Evolutionary conservation across 176 grass and related monocot genomes (phyloP), one percentile per base, ranked within the genome.

Genomic region (Dendrocalamus sinicus): DNA sequence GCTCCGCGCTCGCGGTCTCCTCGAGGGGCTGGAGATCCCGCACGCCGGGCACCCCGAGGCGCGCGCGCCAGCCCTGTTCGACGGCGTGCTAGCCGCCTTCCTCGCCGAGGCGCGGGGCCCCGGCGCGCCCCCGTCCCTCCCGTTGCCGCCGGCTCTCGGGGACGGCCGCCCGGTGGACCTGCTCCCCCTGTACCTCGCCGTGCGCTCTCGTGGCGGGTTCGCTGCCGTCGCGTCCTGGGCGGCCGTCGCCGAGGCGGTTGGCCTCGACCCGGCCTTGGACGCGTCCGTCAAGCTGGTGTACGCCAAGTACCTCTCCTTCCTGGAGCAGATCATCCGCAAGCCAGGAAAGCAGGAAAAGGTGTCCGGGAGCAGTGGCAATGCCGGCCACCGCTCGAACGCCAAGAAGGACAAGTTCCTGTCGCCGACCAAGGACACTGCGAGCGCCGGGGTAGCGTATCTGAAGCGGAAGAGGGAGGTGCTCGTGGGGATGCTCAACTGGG

Each of bases 391-490:
- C 47, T 44, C 67, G 28, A 63, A 44, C 66, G 46, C 48, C 32
- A 83, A 66, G 64, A 88, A 88, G 57, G 73, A 76, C 14, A 81
- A 39, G 8, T 80, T 80, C 78, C 65, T 76, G 61, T 43, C 75
- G 1, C 62, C 26, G 23, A 30, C 43, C 37, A 74, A 70, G 54
- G 26, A 51, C 55, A 14, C 4, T 19, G 63, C 7, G 7, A 19
- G 48, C 52, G 24, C 60, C 8, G 68, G 74, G 22, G 40, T 59
- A 37, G 16, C 66, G 15, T 45, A 83, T 54, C 60, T 83, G 48
- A 91, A 91, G 86, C 79, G 79, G 50, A 93, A 93, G 39, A 61
- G 83, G 80, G 62, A 83, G 12, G 1, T 4, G 24, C 5, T 86
- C 6, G 83, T 53, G 26, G 53, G 58, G 83, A 67, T 90, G 57